phyloP scores from a whole-genome alignment of 1,284 basidiomycete species.

The Anthracocystis panici-leucophaei region DNA sequence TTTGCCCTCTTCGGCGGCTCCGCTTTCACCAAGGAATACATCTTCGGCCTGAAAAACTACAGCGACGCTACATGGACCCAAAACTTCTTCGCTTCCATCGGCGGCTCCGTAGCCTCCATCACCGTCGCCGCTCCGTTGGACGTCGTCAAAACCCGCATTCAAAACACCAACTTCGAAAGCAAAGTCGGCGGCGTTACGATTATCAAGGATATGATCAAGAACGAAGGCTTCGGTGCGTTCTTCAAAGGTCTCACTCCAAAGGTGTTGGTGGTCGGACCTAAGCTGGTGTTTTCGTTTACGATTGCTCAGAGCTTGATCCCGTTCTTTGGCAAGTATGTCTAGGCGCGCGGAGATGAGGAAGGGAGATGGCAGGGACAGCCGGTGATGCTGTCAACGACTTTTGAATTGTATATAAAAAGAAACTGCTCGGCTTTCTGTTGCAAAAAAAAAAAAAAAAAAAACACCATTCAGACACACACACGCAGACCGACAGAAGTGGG shows the following conservation, averaged over 20 bases:
- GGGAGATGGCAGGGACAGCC: background rate
- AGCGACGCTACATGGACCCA: slow-evolving; percentile 92
- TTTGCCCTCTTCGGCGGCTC: slow-evolving; percentile 95
- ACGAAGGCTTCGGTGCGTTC: slow-evolving; percentile 87
- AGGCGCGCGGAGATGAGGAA: background rate
- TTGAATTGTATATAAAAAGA: slow-evolving; percentile 17
- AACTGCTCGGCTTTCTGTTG: background rate
- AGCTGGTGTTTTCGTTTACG: slow-evolving; percentile 97
- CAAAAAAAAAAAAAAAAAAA: background rate
- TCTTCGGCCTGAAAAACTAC: slow-evolving; percentile 89
- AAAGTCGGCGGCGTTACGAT: slow-evolving; percentile 87
- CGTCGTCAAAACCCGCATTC: slow-evolving; percentile 87
- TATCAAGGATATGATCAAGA: slow-evolving; percentile 85
- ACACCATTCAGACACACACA: slow-evolving; percentile 18
- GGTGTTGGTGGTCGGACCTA: slow-evolving; percentile 95
- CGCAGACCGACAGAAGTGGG: background rate
- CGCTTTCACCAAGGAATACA: slow-evolving; percentile 91
- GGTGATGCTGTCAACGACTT: background rate
- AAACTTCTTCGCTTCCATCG: slow-evolving; percentile 82
- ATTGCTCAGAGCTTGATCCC: slow-evolving; percentile 96
- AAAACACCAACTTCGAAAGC: slow-evolving; percentile 96
- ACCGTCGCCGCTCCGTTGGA: slow-evolving; percentile 96
- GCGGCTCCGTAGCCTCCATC: slow-evolving; percentile 93
- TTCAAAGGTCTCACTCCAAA: slow-evolving; percentile 90
- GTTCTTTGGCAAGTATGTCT: slow-evolving; percentile 79